These are phyloP conservation scores for Hericium erinaceus DNA, from an alignment of 768 basidiomycete species.

Conservation along the genomic window DNA sequence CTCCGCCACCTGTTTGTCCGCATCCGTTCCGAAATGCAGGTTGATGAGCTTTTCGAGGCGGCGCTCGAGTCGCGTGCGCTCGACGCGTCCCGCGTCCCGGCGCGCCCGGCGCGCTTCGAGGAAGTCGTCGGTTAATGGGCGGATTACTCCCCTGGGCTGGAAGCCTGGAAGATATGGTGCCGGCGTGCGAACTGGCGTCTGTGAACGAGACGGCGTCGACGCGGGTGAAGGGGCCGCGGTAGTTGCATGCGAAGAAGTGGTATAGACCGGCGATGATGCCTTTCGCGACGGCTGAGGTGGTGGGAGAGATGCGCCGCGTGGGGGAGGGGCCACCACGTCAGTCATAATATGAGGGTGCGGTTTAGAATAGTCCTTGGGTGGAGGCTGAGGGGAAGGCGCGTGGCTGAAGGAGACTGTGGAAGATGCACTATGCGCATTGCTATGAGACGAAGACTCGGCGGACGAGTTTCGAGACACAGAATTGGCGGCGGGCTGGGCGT, in stretches of 20 bases:
- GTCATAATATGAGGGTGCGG: background rate
- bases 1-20: constrained; percentile 6
- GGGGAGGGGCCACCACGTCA: no score
- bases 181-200: constrained; percentile 13
- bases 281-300: background rate
- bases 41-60: constrained; percentile 81
- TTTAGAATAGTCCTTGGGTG: background rate
- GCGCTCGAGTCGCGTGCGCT: constrained; percentile 77
- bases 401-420: background rate
- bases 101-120: constrained; percentile 31
- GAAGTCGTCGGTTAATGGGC: constrained; percentile 79
- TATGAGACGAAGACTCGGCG: background rate
- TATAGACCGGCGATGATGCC: background rate
- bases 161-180: constrained; percentile 87
- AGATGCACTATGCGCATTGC: background rate
- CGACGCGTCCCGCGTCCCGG: constrained; percentile 48
- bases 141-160: constrained; percentile 82
- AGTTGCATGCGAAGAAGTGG: no score
- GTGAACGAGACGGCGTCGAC: constrained; percentile 3
- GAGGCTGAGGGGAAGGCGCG: background rate
- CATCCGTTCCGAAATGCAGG: constrained; percentile 49
- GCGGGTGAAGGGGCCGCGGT: constrained; percentile 15
- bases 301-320: background rate
- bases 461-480: constrained; percentile 4
- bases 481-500: constrained; percentile 13